Conservation (phyloP, 2,329 filamentous ascomycete species). For the Pestalotiopsis sp. region DNA sequence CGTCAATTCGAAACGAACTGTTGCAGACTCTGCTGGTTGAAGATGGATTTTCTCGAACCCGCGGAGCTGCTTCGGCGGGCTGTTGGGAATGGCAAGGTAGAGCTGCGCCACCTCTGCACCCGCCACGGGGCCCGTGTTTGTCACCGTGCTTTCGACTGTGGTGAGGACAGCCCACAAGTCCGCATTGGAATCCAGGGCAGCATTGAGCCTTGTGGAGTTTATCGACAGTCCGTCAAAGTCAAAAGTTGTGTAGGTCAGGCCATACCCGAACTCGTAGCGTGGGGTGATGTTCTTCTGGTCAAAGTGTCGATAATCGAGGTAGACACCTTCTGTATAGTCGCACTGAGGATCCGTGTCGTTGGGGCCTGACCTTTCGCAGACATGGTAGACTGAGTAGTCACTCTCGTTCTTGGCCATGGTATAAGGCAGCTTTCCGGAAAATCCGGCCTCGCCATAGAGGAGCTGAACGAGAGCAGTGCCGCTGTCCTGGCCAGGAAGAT, state of each 20-base stretch:
- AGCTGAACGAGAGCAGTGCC: conserved; percentile 58
- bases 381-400: conserved; percentile 54
- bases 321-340: conserved; percentile 58
- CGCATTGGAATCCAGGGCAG: conserved; percentile 47
- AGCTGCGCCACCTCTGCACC: conserved; percentile 60
- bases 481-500: conserved; percentile 68
- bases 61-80: conserved; percentile 61
- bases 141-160: conserved; percentile 59
- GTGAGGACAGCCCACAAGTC: conserved; percentile 66
- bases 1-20: conserved; percentile 55
- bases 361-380: conserved; percentile 41
- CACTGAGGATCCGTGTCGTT: conserved; percentile 60
- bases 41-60: conserved; percentile 65
- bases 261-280: conserved; percentile 58
- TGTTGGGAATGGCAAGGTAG: conserved; percentile 62
- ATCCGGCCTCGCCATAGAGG: conserved; percentile 58
- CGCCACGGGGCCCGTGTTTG: conserved; percentile 60
- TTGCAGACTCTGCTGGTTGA: conserved; percentile 46
- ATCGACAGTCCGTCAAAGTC: conserved; percentile 45
- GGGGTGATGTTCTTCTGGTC: conserved; percentile 48
- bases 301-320: conserved; percentile 58
- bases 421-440: conserved; percentile 63
- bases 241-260: conserved; percentile 59
- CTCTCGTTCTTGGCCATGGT: conserved; percentile 57
- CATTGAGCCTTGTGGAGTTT: conserved; percentile 29